Base-by-base conservation (phyloP, 139 green algal species). In the Auxenochlorella pyrenoidosa region DNA sequence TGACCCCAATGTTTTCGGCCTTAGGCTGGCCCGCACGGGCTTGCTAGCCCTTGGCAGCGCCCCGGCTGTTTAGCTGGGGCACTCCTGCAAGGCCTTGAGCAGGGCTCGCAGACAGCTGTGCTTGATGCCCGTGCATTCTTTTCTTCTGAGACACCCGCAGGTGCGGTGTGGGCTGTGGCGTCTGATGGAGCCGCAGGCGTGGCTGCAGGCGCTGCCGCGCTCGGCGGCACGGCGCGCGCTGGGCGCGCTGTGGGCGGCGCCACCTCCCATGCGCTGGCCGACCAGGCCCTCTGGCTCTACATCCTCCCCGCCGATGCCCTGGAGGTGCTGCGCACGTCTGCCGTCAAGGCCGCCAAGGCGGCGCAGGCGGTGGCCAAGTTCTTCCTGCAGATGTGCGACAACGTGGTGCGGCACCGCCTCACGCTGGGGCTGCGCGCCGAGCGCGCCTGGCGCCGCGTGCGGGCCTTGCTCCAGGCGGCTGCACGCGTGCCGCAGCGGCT, bases 341-440 rank as follows among this genome's bases (percentile, higher is more conserved):
- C 79, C 18, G 19, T 92, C 59, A 92, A 91, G 72, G 76, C 71
- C 21, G n/a, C 85, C 19, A 82, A 68, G 43, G 89, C 76, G 0
- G 40, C 84, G 34, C 90, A 92, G 84, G 76, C 90, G 22, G 73
- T 91, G 44, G 51, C 40, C 63, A 86, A 83, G 63, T 87, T 92
- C 28, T 73, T 84, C 38, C 34, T 81, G 2, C 73, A 88, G 85
- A 63, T 88, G 75, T 85, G 85, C 43, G 44, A 70, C 43, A 88
- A 44, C 44, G n/a, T 70, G 75, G 75, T 75, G 58, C 85, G 85
- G 38, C 85, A 88, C 75, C 77, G 85, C 60, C 75, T 85, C 36
- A 88, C 85, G 43, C 85, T 88, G 75, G 34, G 22, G 6, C 41
- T 76, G 75, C 75, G 75, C 34, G 59, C 72, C 16, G 43, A 30